Conservation (phyloP, 2,329 filamentous ascomycete species). For the Aspergillus tamarii region DNA sequence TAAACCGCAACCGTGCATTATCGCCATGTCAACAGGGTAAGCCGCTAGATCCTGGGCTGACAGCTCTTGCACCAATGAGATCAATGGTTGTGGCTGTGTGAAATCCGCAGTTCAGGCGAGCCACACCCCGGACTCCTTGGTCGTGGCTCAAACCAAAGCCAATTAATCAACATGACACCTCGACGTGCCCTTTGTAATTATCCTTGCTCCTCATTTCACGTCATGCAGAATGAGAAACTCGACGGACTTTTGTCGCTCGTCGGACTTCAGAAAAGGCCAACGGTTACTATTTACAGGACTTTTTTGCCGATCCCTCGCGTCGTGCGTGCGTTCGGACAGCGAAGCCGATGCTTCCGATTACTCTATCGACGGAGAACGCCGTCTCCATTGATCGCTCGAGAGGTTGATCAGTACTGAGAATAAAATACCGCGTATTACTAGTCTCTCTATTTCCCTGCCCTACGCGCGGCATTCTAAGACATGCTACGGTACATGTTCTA, state of each 20-base stretch:
- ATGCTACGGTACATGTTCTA: neutral
- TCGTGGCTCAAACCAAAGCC: conserved; percentile 7
- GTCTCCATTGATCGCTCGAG: neutral
- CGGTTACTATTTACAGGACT: neutral
- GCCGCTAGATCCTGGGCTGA: neutral
- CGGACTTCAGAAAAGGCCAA: neutral
- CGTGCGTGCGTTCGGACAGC: neutral
- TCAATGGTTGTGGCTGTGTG: conserved; percentile 2
- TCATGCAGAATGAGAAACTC: neutral
- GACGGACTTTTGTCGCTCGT: neutral
- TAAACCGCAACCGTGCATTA: neutral
- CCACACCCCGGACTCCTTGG: conserved; percentile 2
- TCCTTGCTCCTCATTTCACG: neutral
- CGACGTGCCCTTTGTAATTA: neutral
- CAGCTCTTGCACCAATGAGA: neutral
- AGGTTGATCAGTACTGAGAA: neutral
- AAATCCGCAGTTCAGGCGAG: conserved; percentile 9
- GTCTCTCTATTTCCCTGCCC: neutral
- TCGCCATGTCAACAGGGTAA: conserved; percentile 7
- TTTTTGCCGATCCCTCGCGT: neutral
- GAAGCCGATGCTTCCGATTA: conserved; percentile 1
- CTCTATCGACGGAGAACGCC: neutral
- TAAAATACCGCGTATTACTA: neutral
- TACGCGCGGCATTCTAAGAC: neutral
- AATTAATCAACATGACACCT: conserved; percentile 7